These are phyloP conservation scores for Ophiocordyceps robertsii DNA, from an alignment of 2,329 filamentous ascomycete species.

Conservation along the genomic window DNA sequence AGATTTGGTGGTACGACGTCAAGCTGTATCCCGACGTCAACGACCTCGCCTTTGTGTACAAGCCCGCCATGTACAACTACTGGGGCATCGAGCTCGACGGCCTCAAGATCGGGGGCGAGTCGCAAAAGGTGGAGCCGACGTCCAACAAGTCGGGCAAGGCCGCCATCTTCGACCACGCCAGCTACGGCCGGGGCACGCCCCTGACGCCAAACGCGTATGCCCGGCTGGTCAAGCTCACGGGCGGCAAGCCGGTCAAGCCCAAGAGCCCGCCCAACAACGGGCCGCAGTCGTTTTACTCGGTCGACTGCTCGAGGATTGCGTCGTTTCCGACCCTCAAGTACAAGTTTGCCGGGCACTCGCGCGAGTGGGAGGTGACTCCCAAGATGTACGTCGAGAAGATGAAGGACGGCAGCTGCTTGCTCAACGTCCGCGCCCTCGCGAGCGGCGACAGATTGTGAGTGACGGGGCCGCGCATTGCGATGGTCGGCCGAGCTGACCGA, in stretches of 20 bases:
- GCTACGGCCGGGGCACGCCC: constrained; percentile 6
- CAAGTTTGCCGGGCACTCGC: constrained; percentile 4
- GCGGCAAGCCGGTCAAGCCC: constrained; percentile 3
- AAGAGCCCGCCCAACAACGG: constrained; percentile 8
- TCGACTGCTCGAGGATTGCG: constrained; percentile 4
- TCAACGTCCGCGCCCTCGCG: constrained; percentile 7
- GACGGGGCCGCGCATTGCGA: not conserved
- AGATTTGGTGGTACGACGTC: constrained; percentile 15
- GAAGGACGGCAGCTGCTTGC: constrained; percentile 5
- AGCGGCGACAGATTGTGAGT: constrained; percentile 7
- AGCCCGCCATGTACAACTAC: constrained; percentile 8
- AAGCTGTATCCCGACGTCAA: constrained; percentile 7
- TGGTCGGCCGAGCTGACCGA: not conserved
- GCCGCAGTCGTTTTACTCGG: constrained; percentile 5
- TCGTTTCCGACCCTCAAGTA: constrained; percentile 5
- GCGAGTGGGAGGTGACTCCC: constrained; percentile 4
- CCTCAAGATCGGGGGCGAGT: constrained; percentile 6
- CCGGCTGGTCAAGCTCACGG: constrained; percentile 5
- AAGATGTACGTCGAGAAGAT: constrained; percentile 7
- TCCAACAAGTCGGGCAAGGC: constrained; percentile 5
- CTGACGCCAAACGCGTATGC: constrained; percentile 6
- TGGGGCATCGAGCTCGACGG: constrained; percentile 6
- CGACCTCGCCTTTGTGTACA: constrained; percentile 6
- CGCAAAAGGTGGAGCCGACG: constrained; percentile 5
- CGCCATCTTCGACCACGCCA: constrained; percentile 9